Evolutionary conservation across 345 rosid species (phyloP).

Genomic region (Carallia brachiata): DNA sequence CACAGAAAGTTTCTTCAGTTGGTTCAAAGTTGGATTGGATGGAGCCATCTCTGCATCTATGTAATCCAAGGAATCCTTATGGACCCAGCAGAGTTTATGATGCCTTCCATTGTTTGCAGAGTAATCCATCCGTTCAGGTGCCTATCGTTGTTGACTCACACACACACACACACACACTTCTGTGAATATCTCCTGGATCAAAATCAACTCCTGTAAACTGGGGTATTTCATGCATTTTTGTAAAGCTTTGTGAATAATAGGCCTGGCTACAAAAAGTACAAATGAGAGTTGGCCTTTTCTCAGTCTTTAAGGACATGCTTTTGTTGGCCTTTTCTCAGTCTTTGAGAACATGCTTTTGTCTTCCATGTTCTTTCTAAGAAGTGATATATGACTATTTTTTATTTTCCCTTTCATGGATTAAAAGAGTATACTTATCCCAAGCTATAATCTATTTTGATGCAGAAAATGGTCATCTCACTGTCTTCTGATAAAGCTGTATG

Average conservation of each 20-base stretch:
- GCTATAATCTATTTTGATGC: constrained; percentile 14
- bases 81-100: constrained; percentile 57
- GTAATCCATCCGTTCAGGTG: constrained; percentile 80
- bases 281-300: too few relatives aligned
- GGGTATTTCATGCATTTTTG: too few relatives aligned
- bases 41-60: constrained; percentile 59
- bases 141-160: constrained; percentile 2
- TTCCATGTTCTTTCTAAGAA: too few relatives aligned
- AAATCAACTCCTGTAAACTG: too few relatives aligned
- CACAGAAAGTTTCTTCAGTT: constrained; percentile 39
- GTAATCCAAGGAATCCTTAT: constrained; percentile 47
- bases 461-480: constrained; percentile 83
- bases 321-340: too few relatives aligned
- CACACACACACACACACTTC: neutral
- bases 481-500: constrained; percentile 85
- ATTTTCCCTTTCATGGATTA: neutral
- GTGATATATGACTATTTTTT: neutral
- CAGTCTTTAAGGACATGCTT: too few relatives aligned
- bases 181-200: too few relatives aligned
- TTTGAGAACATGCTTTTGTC: too few relatives aligned
- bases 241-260: too few relatives aligned
- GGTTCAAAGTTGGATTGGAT: constrained; percentile 67
- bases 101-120: constrained; percentile 74
- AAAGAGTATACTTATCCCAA: neutral
- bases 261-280: too few relatives aligned